Base-by-base conservation (phyloP, 1,284 basidiomycete genomes). In the Pisolithus thermaeus region DNA sequence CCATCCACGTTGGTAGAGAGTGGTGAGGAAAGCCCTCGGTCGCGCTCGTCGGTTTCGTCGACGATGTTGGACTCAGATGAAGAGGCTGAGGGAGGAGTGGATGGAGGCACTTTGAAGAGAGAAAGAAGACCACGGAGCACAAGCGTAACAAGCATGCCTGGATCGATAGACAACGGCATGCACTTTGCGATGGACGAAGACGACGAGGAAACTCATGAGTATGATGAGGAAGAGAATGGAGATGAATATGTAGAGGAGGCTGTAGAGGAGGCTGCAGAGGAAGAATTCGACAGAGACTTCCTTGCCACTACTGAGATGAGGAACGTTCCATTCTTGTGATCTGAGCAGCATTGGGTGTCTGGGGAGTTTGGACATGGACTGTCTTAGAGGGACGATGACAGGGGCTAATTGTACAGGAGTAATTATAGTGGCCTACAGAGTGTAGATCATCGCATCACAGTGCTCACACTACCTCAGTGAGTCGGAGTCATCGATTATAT, bases 271-370 rank as follows among this genome's bases (percentile, higher is more conserved):
- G 77, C 75, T 36, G 78, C 74, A 22, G 82, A 85, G 56, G 78
- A 81, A 53, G 78, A 77, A 18, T 87, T 91, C 61, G 87, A 90
- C 62, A 88, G 92, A 59, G 89, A 91, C 65, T 70, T 92, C 53
- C 70, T 89, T 44, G 88, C 87, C 39, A 79, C 87, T 12, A 89
- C 84, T 16, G 88, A 91, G 74, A 92, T 92, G 90, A 80, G 82
- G 71, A 84, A 85, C 61, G 86, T 91, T 23, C 87, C 88, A 22
- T 92, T 88, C 68, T 69, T 85, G 63, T 87, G 65, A 64, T 28
- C 16, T 12, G n/a, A 20, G 2, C 9, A 9, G 28, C 28, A 30
- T 30, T 4, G 36, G 3, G 42, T 27, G 30, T 35, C 45, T 3
- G 18, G 50, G 20, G 14, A 20, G 18, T 37, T 14, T 35, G 12